phyloP scores from a whole-genome alignment of 2,329 filamentous ascomycete genomes.

The Aspergillus pseudonomiae region DNA sequence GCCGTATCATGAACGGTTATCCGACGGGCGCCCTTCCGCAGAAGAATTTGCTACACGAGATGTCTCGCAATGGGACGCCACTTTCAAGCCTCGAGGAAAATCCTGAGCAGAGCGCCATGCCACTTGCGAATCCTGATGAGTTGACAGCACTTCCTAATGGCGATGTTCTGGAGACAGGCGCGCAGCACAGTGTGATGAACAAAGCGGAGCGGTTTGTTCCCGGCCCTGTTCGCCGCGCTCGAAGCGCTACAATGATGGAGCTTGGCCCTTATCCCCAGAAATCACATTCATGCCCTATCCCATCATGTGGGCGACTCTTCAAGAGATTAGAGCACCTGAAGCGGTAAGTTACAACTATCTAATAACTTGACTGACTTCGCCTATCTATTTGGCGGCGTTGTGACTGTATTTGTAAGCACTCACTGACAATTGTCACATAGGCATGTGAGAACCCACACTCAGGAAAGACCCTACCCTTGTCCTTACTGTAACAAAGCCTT shows the following conservation, averaged over 20 bases:
- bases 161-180: constrained; percentile 58
- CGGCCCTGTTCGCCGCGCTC: constrained; percentile 82
- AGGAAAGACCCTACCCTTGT: constrained; percentile 98
- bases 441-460: constrained; percentile 98
- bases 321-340: constrained; percentile 99
- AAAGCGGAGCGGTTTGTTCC: constrained; percentile 58
- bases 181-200: constrained; percentile 61
- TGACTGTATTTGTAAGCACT: constrained; percentile 53
- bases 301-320: constrained; percentile 94
- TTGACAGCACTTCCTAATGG: constrained; percentile 66
- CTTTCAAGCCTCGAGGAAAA: constrained; percentile 82
- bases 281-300: constrained; percentile 98
- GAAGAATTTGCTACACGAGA: constrained; percentile 73
- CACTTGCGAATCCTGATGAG: constrained; percentile 69
- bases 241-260: constrained; percentile 95
- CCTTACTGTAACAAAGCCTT: constrained; percentile 98
- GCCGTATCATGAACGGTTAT: constrained; percentile 72
- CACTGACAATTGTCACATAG: constrained; percentile 61
- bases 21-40: constrained; percentile 72
- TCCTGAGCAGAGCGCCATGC: constrained; percentile 71
- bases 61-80: constrained; percentile 90
- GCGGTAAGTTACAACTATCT: constrained; percentile 67
- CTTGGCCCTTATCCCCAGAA: constrained; percentile 95
- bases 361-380: constrained; percentile 1
- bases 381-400: constrained; percentile 26